Evolutionary conservation across 768 basidiomycete genomes (phyloP).

Genomic region (Tremella fuciformis): DNA sequence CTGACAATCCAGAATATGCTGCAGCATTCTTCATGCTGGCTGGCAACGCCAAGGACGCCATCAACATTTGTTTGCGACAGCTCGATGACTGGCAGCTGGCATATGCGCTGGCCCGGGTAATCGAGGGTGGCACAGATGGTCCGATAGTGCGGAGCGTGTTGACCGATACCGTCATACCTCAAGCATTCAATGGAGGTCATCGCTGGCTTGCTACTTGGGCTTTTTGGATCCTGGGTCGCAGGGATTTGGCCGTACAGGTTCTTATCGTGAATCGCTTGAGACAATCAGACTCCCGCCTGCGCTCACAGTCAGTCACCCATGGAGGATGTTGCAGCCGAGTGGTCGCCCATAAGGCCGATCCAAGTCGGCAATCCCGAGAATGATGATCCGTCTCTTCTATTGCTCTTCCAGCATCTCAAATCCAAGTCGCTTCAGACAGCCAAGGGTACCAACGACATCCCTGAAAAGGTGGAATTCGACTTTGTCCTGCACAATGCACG

Average conservation of each 20-base stretch:
- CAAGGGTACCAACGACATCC: slow-evolving; percentile 83
- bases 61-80: slow-evolving; percentile 82
- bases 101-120: slow-evolving; percentile 75
- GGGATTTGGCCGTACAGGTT: slow-evolving; percentile 85
- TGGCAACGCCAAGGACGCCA: slow-evolving; percentile 81
- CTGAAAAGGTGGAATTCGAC: slow-evolving; percentile 82
- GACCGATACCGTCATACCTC: slow-evolving; percentile 71
- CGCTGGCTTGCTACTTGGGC: slow-evolving; percentile 94
- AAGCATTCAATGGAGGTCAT: slow-evolving; percentile 81
- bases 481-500: slow-evolving; percentile 93
- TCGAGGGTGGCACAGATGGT: slow-evolving; percentile 78
- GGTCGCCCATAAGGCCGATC: slow-evolving; percentile 16
- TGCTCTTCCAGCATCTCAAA: slow-evolving; percentile 84
- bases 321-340: slow-evolving; percentile 28
- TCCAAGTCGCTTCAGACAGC: slow-evolving; percentile 88
- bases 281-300: slow-evolving; percentile 50
- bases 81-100: slow-evolving; percentile 88
- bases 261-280: slow-evolving; percentile 64
- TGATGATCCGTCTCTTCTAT: slow-evolving; percentile 87
- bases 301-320: slow-evolving; percentile 53
- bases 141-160: slow-evolving; percentile 71
- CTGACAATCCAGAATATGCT: slow-evolving; percentile 72
- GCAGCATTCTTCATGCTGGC: slow-evolving; percentile 96
- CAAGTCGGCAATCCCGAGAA: slow-evolving; percentile 77
- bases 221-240: slow-evolving; percentile 85